Conservation (phyloP, 306 rosid species). For the Cicer yamashitae region DNA sequence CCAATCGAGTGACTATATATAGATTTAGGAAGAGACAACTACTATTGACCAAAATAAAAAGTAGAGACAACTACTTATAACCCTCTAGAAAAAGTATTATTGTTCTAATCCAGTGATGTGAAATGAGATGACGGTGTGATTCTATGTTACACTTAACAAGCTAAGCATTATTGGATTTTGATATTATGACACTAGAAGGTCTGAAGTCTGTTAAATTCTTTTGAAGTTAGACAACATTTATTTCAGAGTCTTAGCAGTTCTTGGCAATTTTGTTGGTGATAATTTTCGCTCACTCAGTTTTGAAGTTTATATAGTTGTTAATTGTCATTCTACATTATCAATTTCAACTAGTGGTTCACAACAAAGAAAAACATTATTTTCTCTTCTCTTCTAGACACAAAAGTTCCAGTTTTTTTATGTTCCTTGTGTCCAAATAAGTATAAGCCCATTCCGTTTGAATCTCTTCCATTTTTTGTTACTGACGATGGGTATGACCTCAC, state of each 20-base stretch:
- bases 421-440: conserved; percentile 70
- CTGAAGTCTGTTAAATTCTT: no score
- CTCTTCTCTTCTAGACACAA: conserved; percentile 67
- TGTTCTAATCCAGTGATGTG: no score
- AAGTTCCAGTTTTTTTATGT: conserved; percentile 72
- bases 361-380: conserved; percentile 56
- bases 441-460: conserved; percentile 72
- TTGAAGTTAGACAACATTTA: no score
- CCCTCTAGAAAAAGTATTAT: no score
- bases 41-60: no score
- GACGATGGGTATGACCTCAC: conserved; percentile 51
- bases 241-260: background rate
- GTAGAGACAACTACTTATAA: background rate
- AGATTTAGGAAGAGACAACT: background rate
- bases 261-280: background rate
- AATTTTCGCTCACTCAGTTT: background rate
- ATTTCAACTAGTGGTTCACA: conserved; percentile 75
- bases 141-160: no score
- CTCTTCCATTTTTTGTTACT: conserved; percentile 74
- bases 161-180: no score
- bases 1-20: background rate
- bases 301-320: conserved; percentile 17
- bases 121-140: no score
- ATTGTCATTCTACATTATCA: conserved; percentile 18
- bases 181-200: no score